Base-by-base conservation (phyloP, 208 protist species). In the Leishmania gerbilli region DNA sequence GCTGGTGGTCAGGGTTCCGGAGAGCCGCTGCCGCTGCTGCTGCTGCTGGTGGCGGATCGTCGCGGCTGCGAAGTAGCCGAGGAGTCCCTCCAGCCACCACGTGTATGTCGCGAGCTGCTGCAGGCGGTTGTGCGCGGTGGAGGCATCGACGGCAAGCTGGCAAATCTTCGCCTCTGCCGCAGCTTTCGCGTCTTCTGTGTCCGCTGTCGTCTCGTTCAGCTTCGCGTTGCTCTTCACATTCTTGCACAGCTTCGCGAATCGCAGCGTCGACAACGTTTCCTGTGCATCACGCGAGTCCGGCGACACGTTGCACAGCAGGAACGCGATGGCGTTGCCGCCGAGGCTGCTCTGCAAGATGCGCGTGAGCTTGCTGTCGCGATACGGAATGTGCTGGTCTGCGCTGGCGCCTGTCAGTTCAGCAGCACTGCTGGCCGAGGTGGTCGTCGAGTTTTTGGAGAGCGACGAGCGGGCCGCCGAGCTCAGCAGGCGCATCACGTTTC, bases 361-460 rank as follows among this genome's bases (percentile, higher is more conserved):
- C 27, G 98, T 99, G 62, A 99, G 93, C 77, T 98, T 98, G 69
- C 86, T 92, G 79, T 97, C 93, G 40, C 97, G 92, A 79, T 95
- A 99, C 2, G 95, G 95, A n/a, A 98, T 88, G 80, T 97, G 89
- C 47, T 60, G 40, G 4, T 71, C 67, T 53, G 72, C 51, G 4
- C 58, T 42, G 11, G 64, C 37, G 24, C 47, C 15, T 0, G 75
- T 34, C 55, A 62, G 45, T 45, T 64, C 34, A 11, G 72, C 45
- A 37, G 77, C 49, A 8, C 53, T 64, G 55, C 49, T 27, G 58
- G 13, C 42, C 15, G 49, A 45, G 55, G 42, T 79, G 75, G 71
- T 80, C 72, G 49, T 74, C 31, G 68, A 69, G 60, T 42, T 72
- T 47, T 69, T 58, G 37, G 71, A 42, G 27, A 42, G 62, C 24